Base-by-base conservation (phyloP, 495 filamentous ascomycete species). In the Darksidea phi region DNA sequence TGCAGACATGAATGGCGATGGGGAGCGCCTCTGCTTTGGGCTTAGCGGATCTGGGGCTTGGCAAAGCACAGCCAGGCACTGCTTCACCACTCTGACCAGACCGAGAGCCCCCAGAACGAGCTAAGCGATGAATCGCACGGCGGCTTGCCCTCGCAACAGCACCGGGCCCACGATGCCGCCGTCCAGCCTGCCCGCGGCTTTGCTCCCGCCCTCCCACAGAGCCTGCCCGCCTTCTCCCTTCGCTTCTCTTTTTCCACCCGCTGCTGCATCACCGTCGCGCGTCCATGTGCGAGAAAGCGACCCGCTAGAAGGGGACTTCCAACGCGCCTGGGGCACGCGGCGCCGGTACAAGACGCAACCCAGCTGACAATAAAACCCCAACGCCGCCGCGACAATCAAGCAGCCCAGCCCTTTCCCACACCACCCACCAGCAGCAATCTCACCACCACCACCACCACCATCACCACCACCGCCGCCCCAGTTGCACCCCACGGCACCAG, bases 291-390 rank as follows among this genome's bases (percentile, higher is more conserved):
- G 41, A 43, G 13, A 43, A 13, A 43, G 41, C 41, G 41, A 20
- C 41, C 41, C 41, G 5, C 8, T 8, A 15, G 36, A 38, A 38
- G 25, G 13, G 32, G 6, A n/a, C 51, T 26, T 10, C 53, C 26
- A 15, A 59, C 54, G 15, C 52, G 58, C 49, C 50, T 28, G 32
- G 36, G 34, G 12, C 15, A 54, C 36, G 34, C 42, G 43, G 34
- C 42, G 43, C 42, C 34, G 21, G 24, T 38, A 25, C 49, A 41
- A 17, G 2, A 54, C 32, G 38, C 24, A 61, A 7, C 48, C 48
- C 28, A 32, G 58, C 58, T 61, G 58, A 61, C 58, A 61, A 61
- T 54, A 61, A 61, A 61, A 61, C 50, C 49, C 49, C 42, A n/a
- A 32, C 58, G 46, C 26, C 42, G 3, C 38, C 38, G 41, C 41